A percentile compares a stretch with the other conserved stretches of the same genome.
Conservation (phyloP, 805 yeast species). For the Pichia insulana region DNA sequence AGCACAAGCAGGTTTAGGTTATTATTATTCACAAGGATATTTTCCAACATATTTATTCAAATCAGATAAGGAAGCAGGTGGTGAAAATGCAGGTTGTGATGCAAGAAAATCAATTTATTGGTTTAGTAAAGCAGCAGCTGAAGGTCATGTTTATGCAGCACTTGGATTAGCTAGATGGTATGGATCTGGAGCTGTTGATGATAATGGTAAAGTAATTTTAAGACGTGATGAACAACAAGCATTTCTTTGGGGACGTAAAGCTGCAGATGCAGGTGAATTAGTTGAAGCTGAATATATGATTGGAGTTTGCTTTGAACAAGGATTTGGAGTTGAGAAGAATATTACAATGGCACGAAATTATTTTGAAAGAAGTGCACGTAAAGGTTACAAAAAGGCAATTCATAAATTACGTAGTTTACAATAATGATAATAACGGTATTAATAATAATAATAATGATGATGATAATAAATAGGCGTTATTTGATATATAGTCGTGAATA, state of each 20-base stretch:
- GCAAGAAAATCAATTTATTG: constrained; percentile 59
- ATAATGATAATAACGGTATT: background rate
- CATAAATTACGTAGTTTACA: constrained; percentile 25
- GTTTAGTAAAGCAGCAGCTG: constrained; percentile 61
- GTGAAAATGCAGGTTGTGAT: constrained; percentile 28
- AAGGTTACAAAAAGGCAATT: constrained; percentile 52
- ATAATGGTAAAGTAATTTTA: constrained; percentile 27
- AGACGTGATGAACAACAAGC: constrained; percentile 55
- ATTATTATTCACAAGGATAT: constrained; percentile 62
- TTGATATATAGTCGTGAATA: constrained; percentile 2
- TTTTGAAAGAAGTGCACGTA: constrained; percentile 52
- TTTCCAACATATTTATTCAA: constrained; percentile 27
- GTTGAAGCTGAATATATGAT: constrained; percentile 60
- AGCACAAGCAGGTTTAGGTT: constrained; percentile 63
- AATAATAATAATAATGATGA: background rate
- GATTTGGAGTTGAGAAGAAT: constrained; percentile 45
- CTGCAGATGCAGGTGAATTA: constrained; percentile 48
- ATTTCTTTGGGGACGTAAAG: constrained; percentile 54
- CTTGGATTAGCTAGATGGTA: constrained; percentile 73
- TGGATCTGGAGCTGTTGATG: constrained; percentile 53
- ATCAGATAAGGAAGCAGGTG: constrained; percentile 25
- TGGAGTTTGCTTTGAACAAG: constrained; percentile 60
- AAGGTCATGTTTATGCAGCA: constrained; percentile 60
- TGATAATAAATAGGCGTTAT: background rate
- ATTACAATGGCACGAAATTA: constrained; percentile 37